Percentiles rank a stretch among this genome's conserved stretches.
Conservation (phyloP, 225 moss, liverwort and hornwort species). For the Antitrichia curtipendula region DNA sequence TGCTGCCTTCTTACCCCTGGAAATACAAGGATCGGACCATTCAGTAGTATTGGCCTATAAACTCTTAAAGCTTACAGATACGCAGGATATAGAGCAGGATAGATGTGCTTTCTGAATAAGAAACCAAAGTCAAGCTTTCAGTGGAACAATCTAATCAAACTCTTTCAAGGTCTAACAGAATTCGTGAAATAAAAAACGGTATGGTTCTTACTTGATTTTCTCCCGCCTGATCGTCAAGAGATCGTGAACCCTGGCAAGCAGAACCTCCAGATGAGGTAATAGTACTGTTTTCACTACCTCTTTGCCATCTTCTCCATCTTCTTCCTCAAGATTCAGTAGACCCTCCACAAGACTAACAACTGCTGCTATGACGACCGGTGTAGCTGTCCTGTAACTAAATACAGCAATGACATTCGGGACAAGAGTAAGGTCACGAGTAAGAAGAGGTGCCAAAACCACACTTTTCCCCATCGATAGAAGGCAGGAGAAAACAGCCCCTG, state of each 20-base stretch:
- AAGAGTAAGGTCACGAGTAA: conserved; percentile 41
- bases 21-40: not conserved
- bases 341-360: conserved; percentile 69
- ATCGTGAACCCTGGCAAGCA: conserved; percentile 64
- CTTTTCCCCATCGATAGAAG: conserved; percentile 69
- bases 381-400: conserved; percentile 59
- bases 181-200: not conserved
- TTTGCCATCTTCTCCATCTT: conserved; percentile 21
- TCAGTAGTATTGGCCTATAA: not conserved
- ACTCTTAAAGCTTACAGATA: not conserved
- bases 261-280: conserved; percentile 52
- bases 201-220: conserved; percentile 40
- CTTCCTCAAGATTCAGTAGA: conserved; percentile 54
- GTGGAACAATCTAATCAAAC: not conserved
- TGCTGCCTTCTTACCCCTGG: conserved; percentile 48
- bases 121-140: not conserved
- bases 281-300: conserved; percentile 48
- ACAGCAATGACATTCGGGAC: conserved; percentile 62
- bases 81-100: not conserved
- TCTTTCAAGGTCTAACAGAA: not conserved
- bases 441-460: conserved; percentile 54
- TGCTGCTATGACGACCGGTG: conserved; percentile 46
- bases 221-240: conserved; percentile 64
- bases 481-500: conserved; percentile 71
- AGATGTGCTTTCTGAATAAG: not conserved